These are phyloP conservation scores for Phytophthora fragariaefolia DNA, from an alignment of 352 stramenopile genomes.

Conservation along the genomic window DNA sequence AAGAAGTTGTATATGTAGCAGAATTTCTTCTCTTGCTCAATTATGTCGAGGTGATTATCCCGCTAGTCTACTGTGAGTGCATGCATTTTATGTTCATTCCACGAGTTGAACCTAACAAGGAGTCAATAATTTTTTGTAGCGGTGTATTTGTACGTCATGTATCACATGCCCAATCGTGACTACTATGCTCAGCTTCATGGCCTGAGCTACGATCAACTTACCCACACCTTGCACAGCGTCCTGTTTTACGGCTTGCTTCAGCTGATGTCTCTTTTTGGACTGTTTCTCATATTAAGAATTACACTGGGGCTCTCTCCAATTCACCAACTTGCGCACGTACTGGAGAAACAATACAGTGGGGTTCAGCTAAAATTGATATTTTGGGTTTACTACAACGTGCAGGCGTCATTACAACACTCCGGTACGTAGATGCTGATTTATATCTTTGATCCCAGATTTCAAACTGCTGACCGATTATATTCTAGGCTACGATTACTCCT, in stretches of 20 bases:
- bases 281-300: not conserved
- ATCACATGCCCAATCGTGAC: not conserved
- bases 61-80: not conserved
- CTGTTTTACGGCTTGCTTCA: not conserved
- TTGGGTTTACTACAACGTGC: slow-evolving; percentile 2
- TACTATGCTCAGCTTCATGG: not conserved
- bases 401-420: not conserved
- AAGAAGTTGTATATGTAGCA: not conserved
- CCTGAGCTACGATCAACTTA: not conserved
- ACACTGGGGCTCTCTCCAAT: not conserved
- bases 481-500: slow-evolving; percentile 2
- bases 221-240: not conserved
- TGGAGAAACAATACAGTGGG: not conserved
- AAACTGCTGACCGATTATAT: not conserved
- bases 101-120: not conserved
- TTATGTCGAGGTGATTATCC: not conserved
- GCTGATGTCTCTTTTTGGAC: not conserved
- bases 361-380: not conserved
- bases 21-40: not conserved
- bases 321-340: not conserved
- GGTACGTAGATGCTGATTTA: not conserved
- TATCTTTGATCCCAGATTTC: not conserved
- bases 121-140: not conserved
- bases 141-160: not conserved
- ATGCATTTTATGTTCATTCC: not conserved